These are phyloP conservation scores for Linnemannia elongata DNA, from an alignment of 192 early-diverging fungal species.

Conservation along the genomic window DNA sequence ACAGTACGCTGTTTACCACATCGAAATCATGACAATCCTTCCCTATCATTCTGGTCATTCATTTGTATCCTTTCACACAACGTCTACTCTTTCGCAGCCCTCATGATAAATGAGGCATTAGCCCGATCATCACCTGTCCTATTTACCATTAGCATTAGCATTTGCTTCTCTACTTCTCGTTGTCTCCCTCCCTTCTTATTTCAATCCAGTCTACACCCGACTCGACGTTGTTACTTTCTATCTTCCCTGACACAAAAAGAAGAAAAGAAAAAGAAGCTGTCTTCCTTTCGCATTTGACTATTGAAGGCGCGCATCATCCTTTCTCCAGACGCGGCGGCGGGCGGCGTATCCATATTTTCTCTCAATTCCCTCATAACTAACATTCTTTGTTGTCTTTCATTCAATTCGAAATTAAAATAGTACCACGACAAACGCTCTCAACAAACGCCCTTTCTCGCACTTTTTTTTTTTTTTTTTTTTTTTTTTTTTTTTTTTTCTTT, in stretches of 20 bases:
- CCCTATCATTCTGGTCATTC: too few relatives aligned
- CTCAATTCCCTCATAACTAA: not conserved
- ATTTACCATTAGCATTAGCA: too few relatives aligned
- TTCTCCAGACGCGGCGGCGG: constrained; percentile 5
- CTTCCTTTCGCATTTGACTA: not conserved
- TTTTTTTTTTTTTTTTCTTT: not conserved
- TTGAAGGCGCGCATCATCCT: not conserved
- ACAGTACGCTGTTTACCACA: too few relatives aligned
- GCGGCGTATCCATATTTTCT: not conserved
- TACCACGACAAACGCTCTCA: not conserved
- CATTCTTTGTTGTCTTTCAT: not conserved
- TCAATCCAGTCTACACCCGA: not conserved
- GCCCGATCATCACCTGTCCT: not conserved
- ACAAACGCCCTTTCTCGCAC: not conserved
- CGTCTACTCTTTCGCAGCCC: too few relatives aligned
- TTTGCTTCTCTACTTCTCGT: not conserved
- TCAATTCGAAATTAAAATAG: constrained; percentile 1
- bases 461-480: not conserved
- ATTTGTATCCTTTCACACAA: too few relatives aligned
- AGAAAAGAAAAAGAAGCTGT: not conserved
- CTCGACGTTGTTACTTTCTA: not conserved
- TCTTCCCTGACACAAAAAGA: not conserved
- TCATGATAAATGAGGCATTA: not conserved
- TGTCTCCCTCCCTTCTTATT: not conserved
- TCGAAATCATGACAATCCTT: too few relatives aligned